Evolutionary conservation across 805 yeast species (phyloP), one percentile per base, ranked within the genome.

Genomic region (Saccharomycopsis javanensis): DNA sequence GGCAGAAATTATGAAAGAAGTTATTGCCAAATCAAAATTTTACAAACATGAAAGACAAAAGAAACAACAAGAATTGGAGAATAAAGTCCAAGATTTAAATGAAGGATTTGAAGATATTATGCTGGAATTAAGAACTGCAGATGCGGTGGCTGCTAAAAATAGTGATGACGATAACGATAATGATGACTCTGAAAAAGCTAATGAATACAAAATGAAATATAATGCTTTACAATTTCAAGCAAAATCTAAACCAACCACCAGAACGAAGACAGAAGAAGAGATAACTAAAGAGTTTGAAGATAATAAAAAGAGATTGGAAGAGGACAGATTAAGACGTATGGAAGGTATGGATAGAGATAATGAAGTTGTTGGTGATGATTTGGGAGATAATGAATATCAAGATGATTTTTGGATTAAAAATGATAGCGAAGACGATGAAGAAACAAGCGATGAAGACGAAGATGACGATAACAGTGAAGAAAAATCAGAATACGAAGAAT

Each of bases 1-100:
- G 65, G 85, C 86, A 38, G 95, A 87, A 69, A 92, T 87, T 38
- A 87, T 87, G 95, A 80, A 84, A 63, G 95, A 87, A 67, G 79
- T 87, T 52, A 87, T 87, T 58, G 89, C 94, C 37, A 87, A 87
- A 69, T 85, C 94, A 16, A 87, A 87, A 65, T 83, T 79, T 64
- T 79, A 86, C 69, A 86, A 85, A 65, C 83, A 83, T 35, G 87
- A 86, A 68, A 80, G 94, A 68, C 92, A 87, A 69, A 71, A 76
- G 65, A 75, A 79, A 55, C 84, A 85, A 63, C 81, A 79, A 57
- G 74, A 78, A 65, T 71, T 80, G 13, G 83, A 81, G 65, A 82
- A 78, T 54, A 75, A 81, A 33, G 82, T 87, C 55, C 74, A 74
- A 64, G 86, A 82, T 61, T 75, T 87, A 62, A 92, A 87, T 69